Evolutionary conservation across 768 basidiomycete species (phyloP).

Genomic region (Pholiota molesta): DNA sequence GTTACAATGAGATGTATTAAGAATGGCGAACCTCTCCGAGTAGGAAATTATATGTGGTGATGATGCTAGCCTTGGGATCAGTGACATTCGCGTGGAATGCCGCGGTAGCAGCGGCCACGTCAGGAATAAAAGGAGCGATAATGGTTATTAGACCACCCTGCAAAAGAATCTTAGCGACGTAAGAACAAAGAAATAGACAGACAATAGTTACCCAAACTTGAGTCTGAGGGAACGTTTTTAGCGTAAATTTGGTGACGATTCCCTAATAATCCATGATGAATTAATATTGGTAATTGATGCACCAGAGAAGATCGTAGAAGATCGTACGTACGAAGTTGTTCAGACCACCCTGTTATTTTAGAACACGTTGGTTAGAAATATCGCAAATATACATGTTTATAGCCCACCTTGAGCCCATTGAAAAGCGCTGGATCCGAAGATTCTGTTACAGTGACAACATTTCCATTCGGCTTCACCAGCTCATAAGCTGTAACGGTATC

Average conservation of each 20-base stretch:
- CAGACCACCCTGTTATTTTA: constrained; percentile 48
- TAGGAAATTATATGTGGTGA: constrained; percentile 47
- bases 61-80: constrained; percentile 54
- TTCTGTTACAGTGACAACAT: constrained; percentile 37
- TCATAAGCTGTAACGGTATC: constrained; percentile 60
- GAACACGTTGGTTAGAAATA: too few relatives aligned
- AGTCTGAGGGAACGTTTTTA: constrained; percentile 56
- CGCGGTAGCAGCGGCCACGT: constrained; percentile 37
- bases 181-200: neutral
- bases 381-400: too few relatives aligned
- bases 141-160: constrained; percentile 55
- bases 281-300: neutral
- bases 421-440: constrained; percentile 40
- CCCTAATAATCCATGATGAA: constrained; percentile 34
- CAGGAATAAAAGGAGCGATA: constrained; percentile 23
- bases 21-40: constrained; percentile 34
- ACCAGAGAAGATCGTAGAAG: neutral
- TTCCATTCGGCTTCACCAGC: constrained; percentile 59
- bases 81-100: constrained; percentile 43
- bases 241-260: constrained; percentile 58
- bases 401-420: constrained; percentile 41
- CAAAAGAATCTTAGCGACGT: neutral
- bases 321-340: constrained; percentile 54
- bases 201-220: constrained; percentile 54
- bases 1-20: neutral